Percentiles rank a stretch among this genome's conserved stretches.
phyloP scores from a whole-genome alignment of 2,329 filamentous ascomycete genomes.

The Mariannaea elegans region DNA sequence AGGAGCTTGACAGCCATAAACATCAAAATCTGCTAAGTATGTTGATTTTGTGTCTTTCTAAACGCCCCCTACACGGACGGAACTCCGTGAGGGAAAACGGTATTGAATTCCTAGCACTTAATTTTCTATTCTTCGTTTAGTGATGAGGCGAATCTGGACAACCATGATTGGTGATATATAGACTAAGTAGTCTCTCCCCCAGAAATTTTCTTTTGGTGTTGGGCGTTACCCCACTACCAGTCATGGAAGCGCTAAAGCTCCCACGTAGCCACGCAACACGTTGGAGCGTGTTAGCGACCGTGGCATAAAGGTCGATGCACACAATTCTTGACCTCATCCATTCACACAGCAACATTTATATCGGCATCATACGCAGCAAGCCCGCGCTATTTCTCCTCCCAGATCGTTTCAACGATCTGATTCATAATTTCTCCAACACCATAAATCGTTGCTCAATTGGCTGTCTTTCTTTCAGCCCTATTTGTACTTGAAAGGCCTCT shows the following conservation, averaged over 20 bases:
- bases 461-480: too few relatives aligned
- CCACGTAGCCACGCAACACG: slow-evolving; percentile 9
- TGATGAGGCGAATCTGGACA: too few relatives aligned
- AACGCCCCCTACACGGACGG: too few relatives aligned
- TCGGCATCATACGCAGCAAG: not conserved
- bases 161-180: not conserved
- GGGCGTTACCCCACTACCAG: not conserved
- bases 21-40: too few relatives aligned
- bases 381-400: not conserved
- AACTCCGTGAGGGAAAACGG: too few relatives aligned
- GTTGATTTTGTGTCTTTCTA: too few relatives aligned
- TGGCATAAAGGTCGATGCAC: slow-evolving; percentile 17
- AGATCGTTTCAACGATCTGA: not conserved
- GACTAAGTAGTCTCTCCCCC: not conserved
- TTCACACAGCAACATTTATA: not conserved
- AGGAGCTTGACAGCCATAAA: too few relatives aligned
- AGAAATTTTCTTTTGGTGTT: not conserved
- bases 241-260: slow-evolving; percentile 10
- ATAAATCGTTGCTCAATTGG: too few relatives aligned
- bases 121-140: too few relatives aligned
- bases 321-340: not conserved
- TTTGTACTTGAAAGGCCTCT: too few relatives aligned
- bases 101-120: too few relatives aligned
- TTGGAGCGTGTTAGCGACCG: slow-evolving; percentile 8
- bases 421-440: not conserved